These are phyloP conservation scores for Penicillium canariense DNA, from an alignment of 495 filamentous ascomycete species.

Conservation along the genomic window DNA sequence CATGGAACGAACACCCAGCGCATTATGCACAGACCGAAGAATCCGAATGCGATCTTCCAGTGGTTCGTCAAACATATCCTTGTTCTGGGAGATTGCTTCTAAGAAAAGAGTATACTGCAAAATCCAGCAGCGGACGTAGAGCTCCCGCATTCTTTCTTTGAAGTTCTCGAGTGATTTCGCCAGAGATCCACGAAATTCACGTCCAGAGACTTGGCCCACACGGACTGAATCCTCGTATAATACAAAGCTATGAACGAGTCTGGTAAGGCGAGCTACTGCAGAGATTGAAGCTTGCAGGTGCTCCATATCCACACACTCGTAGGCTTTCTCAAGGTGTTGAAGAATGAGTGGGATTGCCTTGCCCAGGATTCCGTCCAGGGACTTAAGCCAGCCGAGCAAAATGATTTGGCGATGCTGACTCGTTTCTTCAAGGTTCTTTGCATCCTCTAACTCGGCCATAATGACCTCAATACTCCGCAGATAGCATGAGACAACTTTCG, in stretches of 20 bases:
- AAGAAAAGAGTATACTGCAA: slow-evolving; percentile 72
- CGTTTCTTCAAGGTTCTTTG: slow-evolving; percentile 58
- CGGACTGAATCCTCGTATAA: slow-evolving; percentile 79
- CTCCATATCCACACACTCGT: slow-evolving; percentile 79
- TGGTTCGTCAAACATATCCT: slow-evolving; percentile 56
- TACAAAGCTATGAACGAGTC: slow-evolving; percentile 72
- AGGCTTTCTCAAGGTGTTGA: slow-evolving; percentile 63
- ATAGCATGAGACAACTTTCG: slow-evolving; percentile 83
- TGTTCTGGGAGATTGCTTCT: slow-evolving; percentile 68
- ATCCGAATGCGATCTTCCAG: slow-evolving; percentile 71
- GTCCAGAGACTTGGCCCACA: slow-evolving; percentile 59
- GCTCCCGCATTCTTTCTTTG: slow-evolving; percentile 74
- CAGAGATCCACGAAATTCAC: slow-evolving; percentile 40
- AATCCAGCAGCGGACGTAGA: slow-evolving; percentile 86
- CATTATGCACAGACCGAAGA: slow-evolving; percentile 75
- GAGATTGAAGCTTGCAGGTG: slow-evolving; percentile 69
- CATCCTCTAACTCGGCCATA: slow-evolving; percentile 64
- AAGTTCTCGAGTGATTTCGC: slow-evolving; percentile 53
- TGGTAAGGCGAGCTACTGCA: slow-evolving; percentile 62
- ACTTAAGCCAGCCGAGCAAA: slow-evolving; percentile 71
- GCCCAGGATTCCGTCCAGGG: slow-evolving; percentile 70
- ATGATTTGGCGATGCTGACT: slow-evolving; percentile 61
- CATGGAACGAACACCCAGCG: slow-evolving; percentile 79
- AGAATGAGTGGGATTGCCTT: slow-evolving; percentile 62
- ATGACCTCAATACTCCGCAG: slow-evolving; percentile 81